phyloP scores from a whole-genome alignment of 495 filamentous ascomycete genomes.

The Podospora pseudoanserina region DNA sequence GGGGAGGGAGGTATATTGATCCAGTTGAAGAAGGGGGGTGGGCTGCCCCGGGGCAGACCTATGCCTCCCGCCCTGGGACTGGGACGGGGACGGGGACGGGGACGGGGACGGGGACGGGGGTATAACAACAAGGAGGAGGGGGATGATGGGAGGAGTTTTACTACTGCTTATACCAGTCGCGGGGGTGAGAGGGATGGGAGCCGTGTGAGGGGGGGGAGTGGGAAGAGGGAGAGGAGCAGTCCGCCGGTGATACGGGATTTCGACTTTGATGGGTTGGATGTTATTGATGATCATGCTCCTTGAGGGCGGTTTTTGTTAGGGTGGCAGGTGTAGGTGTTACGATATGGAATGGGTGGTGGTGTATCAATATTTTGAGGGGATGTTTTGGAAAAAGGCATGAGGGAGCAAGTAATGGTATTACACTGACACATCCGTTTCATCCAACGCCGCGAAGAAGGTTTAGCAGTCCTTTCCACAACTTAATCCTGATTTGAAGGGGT shows the following conservation, averaged over 20 bases:
- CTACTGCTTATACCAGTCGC: conserved; percentile 26
- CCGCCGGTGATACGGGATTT: conserved; percentile 44
- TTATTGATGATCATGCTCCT: conserved; percentile 23
- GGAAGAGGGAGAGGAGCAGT: conserved; percentile 24
- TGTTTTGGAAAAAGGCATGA: background rate
- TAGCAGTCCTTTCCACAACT: background rate
- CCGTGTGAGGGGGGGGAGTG: conserved; percentile 18
- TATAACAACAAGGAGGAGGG: conserved; percentile 28
- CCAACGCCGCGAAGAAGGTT: no score
- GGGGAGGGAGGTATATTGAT: conserved; percentile 7
- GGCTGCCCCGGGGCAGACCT: conserved; percentile 26
- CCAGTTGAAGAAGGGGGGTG: conserved; percentile 28
- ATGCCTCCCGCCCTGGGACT: conserved; percentile 1
- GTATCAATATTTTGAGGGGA: background rate
- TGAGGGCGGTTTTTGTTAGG: background rate
- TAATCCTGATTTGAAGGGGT: background rate
- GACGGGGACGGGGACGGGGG: conserved; percentile 5
- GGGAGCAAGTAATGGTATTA: background rate
- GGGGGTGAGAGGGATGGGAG: conserved; percentile 8
- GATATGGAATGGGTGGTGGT: background rate
- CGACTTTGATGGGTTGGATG: conserved; percentile 45
- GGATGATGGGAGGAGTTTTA: conserved; percentile 26
- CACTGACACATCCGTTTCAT: background rate
- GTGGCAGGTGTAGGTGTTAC: background rate
- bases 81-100: no score